Conservation (phyloP, 345 rosid genomes). For the Sonneratia caseolaris region DNA sequence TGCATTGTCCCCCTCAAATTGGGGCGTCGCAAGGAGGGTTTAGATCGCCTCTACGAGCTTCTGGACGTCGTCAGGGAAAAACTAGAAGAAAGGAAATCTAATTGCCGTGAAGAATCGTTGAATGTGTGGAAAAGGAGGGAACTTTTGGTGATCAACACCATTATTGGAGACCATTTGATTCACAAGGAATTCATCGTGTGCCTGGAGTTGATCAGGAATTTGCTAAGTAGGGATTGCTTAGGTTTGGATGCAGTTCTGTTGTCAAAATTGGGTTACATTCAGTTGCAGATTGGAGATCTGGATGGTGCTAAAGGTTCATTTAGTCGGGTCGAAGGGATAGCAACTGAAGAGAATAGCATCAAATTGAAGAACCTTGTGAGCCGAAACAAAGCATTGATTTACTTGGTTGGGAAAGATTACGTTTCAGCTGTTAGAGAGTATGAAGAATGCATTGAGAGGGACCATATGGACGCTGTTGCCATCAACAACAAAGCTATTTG, state of each 20-base stretch:
- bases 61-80: slow-evolving; percentile 52
- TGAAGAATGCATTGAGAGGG: slow-evolving; percentile 85
- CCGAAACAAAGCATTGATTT: slow-evolving; percentile 76
- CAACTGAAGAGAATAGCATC: slow-evolving; percentile 28
- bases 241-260: slow-evolving; percentile 45
- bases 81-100: slow-evolving; percentile 21
- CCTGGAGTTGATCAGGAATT: slow-evolving; percentile 47
- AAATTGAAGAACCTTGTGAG: slow-evolving; percentile 66
- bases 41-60: slow-evolving; percentile 65
- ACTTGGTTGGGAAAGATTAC: slow-evolving; percentile 86
- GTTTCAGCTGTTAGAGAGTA: slow-evolving; percentile 85
- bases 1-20: slow-evolving; percentile 57
- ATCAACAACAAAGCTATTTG: slow-evolving; percentile 80
- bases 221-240: slow-evolving; percentile 27
- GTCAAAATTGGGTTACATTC: slow-evolving; percentile 77
- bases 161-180: slow-evolving; percentile 62
- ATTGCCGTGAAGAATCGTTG: slow-evolving; percentile 23
- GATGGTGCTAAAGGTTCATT: slow-evolving; percentile 67
- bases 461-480: slow-evolving; percentile 57
- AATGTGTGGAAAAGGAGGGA: slow-evolving; percentile 64
- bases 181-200: slow-evolving; percentile 62
- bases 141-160: slow-evolving; percentile 48
- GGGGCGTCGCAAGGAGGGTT: slow-evolving; percentile 52
- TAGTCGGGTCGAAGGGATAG: slow-evolving; percentile 39
- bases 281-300: slow-evolving; percentile 86